Evolutionary conservation across 140 eudicot genomes (phyloP), one percentile per base, ranked within the genome.

Genomic region (Oenanthe javanica): DNA sequence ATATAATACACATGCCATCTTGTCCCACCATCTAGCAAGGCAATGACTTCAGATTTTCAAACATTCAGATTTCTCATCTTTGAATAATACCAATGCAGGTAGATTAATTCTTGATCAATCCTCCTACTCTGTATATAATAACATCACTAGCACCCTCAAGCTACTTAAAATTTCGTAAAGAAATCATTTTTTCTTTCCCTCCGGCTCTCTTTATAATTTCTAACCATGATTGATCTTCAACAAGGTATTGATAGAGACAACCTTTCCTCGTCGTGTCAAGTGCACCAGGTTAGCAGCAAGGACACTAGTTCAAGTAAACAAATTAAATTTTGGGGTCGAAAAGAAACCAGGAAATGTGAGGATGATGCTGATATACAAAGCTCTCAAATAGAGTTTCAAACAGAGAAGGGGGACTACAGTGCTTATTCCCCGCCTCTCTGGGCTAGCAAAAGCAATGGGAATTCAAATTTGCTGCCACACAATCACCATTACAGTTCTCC

Each of bases 381-480:
- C 49, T 6, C 40, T 55, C 54, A 31, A 18, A 36, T 43, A n/a
- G 82, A 72, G 69, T 67, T 76, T 9, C 63, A 76, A 27, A 66
- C 50, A 42, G 31, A 9, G 19, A 54, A 50, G 2, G 83, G 66
- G 51, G 54, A 43, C 19, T 52, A 50, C 4, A n/a, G 49, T 16
- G 82, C 71, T 19, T 72, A 31, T 64, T 83, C 86, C 16, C 86
- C 86, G 8, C 83, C 77, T 36, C 49, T 83, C 27, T 83, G 83
- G 83, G 9, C 49, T 19, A 12, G 43, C 66, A 27, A 52, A 16
- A 78, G 79, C 66, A 61, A 69, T 0, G 80, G 40, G 27, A 54
- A 15, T 2, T 48, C 83, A 3, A 72, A 57, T 74, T 79, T 67
- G 80, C 83, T 79, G 80, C 86, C 63, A 61, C 4, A 49, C 23